Base-by-base conservation (phyloP, 805 yeast genomes). In the Candida vartiovaarae region DNA sequence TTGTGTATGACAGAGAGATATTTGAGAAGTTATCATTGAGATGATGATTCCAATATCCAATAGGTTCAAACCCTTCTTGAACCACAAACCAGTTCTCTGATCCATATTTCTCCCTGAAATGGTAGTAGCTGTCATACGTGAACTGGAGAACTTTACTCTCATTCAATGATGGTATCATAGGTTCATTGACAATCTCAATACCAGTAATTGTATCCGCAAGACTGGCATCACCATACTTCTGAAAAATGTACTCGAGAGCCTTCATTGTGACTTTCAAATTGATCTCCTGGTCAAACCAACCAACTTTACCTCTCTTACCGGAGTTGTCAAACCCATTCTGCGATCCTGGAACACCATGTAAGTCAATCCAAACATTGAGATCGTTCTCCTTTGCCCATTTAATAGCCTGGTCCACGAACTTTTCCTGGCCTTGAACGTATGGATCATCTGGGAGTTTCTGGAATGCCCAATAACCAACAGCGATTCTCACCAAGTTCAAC, bases 301-400 rank as follows among this genome's bases (percentile, higher is more conserved):
- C 63, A n/a, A 69, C 52, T 15, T 60, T 55, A 20, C 63, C 63
- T 55, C 89, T 68, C 28, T 73, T 62, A 2, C 95, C 95, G 6
- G 87, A 79, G 54, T 85, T 86, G 56, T 85, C 91, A 67, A 85
- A 85, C 10, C 95, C 95, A 60, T 86, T 86, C 57, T 86, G 95
- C 2, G 90, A 81, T 1, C 91, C 93, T 6, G 95, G 93, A 8
- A 74, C 81, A 10, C 93, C 89, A 54, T 86, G 95, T 42, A 86
- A 63, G 56, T 86, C 95, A 41, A 86, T 64, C 82, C 85, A 79
- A 4, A 80, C 83, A 46, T 82, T 75, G 48, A 86, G 64, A 11
- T 71, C 80, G 52, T 80, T 61, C 34, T 67, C 66, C 24, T 74
- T 62, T 20, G 84, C 78, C 95, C 95, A 86, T 38, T 66, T 74